Evolutionary conservation across 768 basidiomycete genomes (phyloP), one percentile per base, ranked within the genome.

Genomic region (Mrakia blollopis): DNA sequence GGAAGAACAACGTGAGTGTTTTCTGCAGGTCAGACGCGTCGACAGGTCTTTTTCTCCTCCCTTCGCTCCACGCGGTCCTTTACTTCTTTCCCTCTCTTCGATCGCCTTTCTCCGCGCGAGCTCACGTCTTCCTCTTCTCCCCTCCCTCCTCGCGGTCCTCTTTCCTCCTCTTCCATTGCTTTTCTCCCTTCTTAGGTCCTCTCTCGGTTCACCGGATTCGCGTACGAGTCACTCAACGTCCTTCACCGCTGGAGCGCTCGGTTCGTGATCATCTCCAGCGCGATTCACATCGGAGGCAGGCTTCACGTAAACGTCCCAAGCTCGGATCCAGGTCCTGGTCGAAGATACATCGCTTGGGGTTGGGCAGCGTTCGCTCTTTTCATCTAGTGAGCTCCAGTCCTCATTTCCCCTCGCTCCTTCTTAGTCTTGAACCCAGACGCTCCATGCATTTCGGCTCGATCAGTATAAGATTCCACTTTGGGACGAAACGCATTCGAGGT

Each of bases 201-300:
- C 28, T 52, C 35, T 6, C 47, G 63, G 41, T 28, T 78, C 16
- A 75, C 78, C 21, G 78, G 78, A 0, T 78, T 78, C 28, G 78
- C 78, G 3, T 78, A 78, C 57, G 78, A 78, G n/a, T 75, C 73
- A 18, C 70, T 78, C 30, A 78, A 78, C 52, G 78, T 78, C 14
- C 74, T 78, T 5, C 78, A 78, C 35, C 69, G 78, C 0, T 78
- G 78, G 78, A 50, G 68, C 37, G 78, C 78, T 10, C 54, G 78
- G 8, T 78, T 72, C 62, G 69, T 78, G n/a, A 78, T 78, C 74
- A 52, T 78, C 63, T 63, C 68, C 32, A 75, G 73, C 14, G 69
- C 78, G 18, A 75, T 78, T 18, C 78, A 78, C 44, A 78, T 78
- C 41, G 78, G 69, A 32, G 78, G 78, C 0, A 54, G 78, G 14